phyloP scores from a whole-genome alignment of 176 grass and related monocot genomes.

The Pontederia paniculata region DNA sequence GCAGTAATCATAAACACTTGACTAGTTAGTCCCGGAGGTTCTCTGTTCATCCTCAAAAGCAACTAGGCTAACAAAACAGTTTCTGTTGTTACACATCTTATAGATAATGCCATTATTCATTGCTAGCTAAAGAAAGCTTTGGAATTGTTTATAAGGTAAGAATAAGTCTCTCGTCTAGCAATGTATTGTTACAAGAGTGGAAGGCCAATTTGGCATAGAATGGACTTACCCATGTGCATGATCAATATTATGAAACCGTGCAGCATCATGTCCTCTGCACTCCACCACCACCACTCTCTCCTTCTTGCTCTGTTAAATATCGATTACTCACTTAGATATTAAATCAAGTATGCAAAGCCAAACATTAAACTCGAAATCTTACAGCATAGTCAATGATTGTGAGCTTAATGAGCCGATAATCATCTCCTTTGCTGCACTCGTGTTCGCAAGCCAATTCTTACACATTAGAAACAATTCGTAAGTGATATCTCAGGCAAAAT shows the following conservation, averaged over 20 bases:
- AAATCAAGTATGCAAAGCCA: background rate
- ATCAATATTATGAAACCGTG: conserved; percentile 70
- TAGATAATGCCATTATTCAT: no score
- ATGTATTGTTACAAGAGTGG: no score
- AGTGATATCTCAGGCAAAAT: background rate
- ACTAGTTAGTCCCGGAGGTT: no score
- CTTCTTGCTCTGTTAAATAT: conserved; percentile 54
- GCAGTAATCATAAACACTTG: background rate
- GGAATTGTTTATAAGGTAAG: no score
- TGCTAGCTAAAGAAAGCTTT: background rate
- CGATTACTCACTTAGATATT: background rate
- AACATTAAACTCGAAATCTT: conserved; percentile 9
- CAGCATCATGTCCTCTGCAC: conserved; percentile 95
- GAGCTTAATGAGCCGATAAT: conserved; percentile 91
- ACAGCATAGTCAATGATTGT: conserved; percentile 79
- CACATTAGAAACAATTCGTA: conserved; percentile 16
- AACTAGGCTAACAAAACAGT: no score
- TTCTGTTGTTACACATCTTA: no score
- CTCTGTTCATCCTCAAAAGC: no score
- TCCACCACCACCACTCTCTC: conserved; percentile 72
- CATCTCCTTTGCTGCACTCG: conserved; percentile 93
- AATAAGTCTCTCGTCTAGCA: no score
- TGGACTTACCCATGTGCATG: conserved; percentile 63
- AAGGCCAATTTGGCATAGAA: no score
- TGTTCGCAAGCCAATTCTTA: conserved; percentile 83